Conservation (phyloP, 106 monocot genomes). For the Dendrobium huoshanense region DNA sequence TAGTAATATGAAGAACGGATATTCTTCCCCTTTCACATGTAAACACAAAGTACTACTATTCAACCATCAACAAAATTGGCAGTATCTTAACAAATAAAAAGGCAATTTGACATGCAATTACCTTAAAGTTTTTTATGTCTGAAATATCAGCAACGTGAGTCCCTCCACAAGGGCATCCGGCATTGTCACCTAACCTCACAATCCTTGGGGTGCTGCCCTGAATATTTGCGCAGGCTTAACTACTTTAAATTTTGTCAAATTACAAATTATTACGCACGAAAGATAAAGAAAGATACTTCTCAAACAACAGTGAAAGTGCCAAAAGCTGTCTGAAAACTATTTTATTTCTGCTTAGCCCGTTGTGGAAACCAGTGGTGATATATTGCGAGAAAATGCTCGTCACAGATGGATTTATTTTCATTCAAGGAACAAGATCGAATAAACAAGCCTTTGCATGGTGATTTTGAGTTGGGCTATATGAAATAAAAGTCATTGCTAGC, state of each 20-base stretch:
- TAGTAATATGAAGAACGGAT: no score
- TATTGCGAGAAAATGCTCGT: not conserved
- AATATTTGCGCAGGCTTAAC: conserved; percentile 17
- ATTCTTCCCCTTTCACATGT: not conserved
- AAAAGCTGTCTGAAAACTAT: not conserved
- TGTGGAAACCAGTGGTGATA: not conserved
- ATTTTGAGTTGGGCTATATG: not conserved
- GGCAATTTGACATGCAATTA: conserved; percentile 12
- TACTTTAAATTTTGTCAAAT: not conserved
- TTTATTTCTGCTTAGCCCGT: not conserved
- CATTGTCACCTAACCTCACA: conserved; percentile 55
- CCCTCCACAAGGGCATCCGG: conserved; percentile 85
- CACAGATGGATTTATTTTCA: not conserved
- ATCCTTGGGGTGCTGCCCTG: conserved; percentile 70
- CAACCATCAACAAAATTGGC: not conserved
- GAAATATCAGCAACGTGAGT: conserved; percentile 84
- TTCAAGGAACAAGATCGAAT: not conserved
- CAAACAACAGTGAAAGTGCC: not conserved
- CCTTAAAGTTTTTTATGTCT: conserved; percentile 53
- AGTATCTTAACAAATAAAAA: not conserved
- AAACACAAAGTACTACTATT: not conserved
- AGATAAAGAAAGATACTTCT: not conserved
- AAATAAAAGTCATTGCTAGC: not conserved
- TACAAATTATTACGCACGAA: not conserved
- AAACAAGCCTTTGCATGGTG: not conserved